Base-by-base conservation (phyloP, 2,329 filamentous ascomycete species). In the Colletotrichum kahawae region DNA sequence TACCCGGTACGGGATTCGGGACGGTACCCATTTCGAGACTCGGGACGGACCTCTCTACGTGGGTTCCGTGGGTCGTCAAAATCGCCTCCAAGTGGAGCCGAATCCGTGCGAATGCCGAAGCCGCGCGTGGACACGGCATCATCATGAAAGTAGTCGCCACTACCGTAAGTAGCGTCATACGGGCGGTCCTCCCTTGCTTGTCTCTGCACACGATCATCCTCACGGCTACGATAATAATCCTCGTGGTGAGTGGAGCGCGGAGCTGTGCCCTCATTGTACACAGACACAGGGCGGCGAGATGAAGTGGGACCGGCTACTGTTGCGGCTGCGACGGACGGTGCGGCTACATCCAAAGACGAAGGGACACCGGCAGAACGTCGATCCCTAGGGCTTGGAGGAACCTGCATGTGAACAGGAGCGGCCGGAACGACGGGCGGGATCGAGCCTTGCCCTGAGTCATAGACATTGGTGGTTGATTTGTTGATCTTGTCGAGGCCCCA, bases 401-500 rank as follows among this genome's bases (percentile, higher is more conserved):
- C 77, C 14, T 84, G 84, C 13, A 84, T 78, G 16, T 82, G 78
- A 36, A 78, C 78, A 5, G 81, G 77, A 16, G 48, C 85, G 81
- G 21, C 68, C 54, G 74, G 77, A 10, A 74, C 86, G 31, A 84
- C 79, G 9, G 88, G 86, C 1, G 87, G 85, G 16, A 89, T 82
- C 18, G 89, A 86, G 80, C 88, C 84, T 66, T 88, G 87, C 54
- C 88, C 84, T 33, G 87, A 81, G 29, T 90, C 88, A 76, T 90
- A 91, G 8, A 84, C 62, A 7, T 83, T 81, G 4, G 83, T 80
- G 4, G 80, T 81, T 18, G 79, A 79, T 72, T 89, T 86, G 78
- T 90, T 90, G 77, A 94, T 90, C 83, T 91, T 94, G 78, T 95
- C 93, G 77, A 95, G 91, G 1, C 92, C 93, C 78, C 93, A 88